Evolutionary conservation across 2,329 filamentous ascomycete species (phyloP), one percentile per base, ranked within the genome.

Genomic region (Microsporum audouinii): DNA sequence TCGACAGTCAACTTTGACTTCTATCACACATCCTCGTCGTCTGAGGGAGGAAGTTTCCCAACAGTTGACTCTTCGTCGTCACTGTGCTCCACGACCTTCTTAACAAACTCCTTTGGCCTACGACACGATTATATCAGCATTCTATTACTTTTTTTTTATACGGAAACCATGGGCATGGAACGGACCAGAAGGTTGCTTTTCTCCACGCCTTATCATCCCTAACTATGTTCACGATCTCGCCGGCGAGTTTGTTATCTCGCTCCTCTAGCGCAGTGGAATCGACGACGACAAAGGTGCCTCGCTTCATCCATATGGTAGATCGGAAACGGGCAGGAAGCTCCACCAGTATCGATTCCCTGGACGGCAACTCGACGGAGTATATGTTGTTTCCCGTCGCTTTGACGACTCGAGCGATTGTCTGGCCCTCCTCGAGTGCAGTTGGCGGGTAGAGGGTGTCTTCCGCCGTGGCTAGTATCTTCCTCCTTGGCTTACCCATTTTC

Each of bases 171-270:
- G 27, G 38, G 56, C 59, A 10, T n/a, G 14, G 12, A 41, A 72
- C 78, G 60, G 69, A 92, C 94, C 94, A 97, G 72, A 92, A 99
- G 7, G 79, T 69, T 77, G 88, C 85, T 76, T 95, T 96, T 69
- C 91, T 84, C 94, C 94, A 99, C 49, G 81, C 80, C 76, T 89
- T 95, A 77, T 96, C 91, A 69, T 96, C 90, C 41, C 89, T 81
- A 41, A 97, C 91, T 39, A 97, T 84, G 70, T 96, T 96, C 66
- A 95, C 81, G 68, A 99, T 96, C 73, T 96, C 89, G 12, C 92
- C 94, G 59, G 83, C 81, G 10, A 95, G 82, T 72, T 90, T 91
- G 68, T 90, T 90, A 51, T 87, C 86, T 58, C 85, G 77, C 29
- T 82, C 84, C 33, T 85, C 84, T 41, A 86, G 78, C 1, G 82